Evolutionary conservation across 2,329 filamentous ascomycete species (phyloP).

Genomic region (Penicillium glabrum): DNA sequence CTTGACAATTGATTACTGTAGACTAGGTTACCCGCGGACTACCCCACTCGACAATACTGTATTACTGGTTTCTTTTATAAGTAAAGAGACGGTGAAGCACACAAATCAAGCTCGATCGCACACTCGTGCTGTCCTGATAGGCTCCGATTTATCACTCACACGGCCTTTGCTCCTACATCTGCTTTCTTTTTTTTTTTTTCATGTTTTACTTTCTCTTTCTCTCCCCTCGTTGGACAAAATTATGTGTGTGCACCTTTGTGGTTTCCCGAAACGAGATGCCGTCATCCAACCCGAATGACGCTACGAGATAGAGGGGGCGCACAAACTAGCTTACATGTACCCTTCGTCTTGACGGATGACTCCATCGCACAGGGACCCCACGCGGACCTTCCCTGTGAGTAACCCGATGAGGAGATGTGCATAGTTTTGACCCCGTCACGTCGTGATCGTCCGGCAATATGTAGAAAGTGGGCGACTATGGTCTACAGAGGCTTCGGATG

Average conservation of each 20-base stretch:
- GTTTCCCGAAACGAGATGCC: background rate
- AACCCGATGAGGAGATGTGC: constrained; percentile 20
- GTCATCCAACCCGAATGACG: constrained; percentile 9
- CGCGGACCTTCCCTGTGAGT: constrained; percentile 8
- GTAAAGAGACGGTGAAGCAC: constrained; percentile 4
- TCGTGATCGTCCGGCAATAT: constrained; percentile 12
- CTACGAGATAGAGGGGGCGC: background rate
- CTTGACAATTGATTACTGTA: background rate
- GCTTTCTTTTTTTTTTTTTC: background rate
- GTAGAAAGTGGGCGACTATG: background rate
- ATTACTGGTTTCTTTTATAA: background rate
- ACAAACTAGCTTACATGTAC: background rate
- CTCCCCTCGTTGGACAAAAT: background rate
- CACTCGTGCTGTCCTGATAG: constrained; percentile 6
- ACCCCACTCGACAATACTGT: background rate
- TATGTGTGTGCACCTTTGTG: background rate
- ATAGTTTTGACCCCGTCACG: constrained; percentile 8
- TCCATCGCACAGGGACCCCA: constrained; percentile 14
- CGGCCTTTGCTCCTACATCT: background rate
- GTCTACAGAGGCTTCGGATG: background rate
- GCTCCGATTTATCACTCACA: constrained; percentile 4
- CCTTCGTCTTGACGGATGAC: constrained; percentile 8
- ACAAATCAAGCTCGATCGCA: background rate
- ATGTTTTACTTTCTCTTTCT: background rate
- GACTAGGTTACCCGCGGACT: background rate